phyloP scores from a whole-genome alignment of 441 rosid species.

The Adansonia rubrostipa region DNA sequence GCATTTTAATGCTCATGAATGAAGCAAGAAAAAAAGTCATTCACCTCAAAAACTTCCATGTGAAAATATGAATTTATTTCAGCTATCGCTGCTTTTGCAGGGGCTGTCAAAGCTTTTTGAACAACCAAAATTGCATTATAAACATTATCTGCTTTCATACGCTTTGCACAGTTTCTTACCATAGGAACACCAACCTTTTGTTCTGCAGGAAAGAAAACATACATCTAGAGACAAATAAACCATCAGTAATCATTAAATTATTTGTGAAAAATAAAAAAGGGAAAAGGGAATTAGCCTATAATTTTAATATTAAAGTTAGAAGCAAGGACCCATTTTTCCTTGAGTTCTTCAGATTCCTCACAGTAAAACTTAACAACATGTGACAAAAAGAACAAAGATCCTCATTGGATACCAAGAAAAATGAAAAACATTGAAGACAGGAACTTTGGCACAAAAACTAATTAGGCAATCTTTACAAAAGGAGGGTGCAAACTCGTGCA shows the following conservation, averaged over 20 bases:
- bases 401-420: background rate
- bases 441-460: background rate
- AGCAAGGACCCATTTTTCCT: background rate
- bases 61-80: slow-evolving; percentile 46
- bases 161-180: slow-evolving; percentile 37
- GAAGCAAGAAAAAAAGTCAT: background rate
- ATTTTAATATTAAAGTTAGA: background rate
- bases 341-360: background rate
- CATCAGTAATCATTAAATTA: slow-evolving; percentile 17
- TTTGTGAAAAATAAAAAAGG: background rate
- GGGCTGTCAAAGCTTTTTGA: slow-evolving; percentile 42
- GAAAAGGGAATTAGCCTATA: background rate
- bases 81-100: slow-evolving; percentile 46
- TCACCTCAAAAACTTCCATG: slow-evolving; percentile 54
- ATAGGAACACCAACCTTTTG: slow-evolving; percentile 47
- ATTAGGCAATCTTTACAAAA: background rate
- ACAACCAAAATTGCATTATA: slow-evolving; percentile 49
- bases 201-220: slow-evolving; percentile 56
- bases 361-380: background rate
- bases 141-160: slow-evolving; percentile 49
- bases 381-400: background rate
- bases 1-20: background rate
- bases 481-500: background rate
- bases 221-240: slow-evolving; percentile 44
- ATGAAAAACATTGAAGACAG: slow-evolving; percentile 2